A percentile compares a stretch with the other conserved stretches of the same genome.
These are phyloP conservation scores for Tanacetum coccineum DNA, from an alignment of 129 eudicot genomes.

Conservation along the genomic window DNA sequence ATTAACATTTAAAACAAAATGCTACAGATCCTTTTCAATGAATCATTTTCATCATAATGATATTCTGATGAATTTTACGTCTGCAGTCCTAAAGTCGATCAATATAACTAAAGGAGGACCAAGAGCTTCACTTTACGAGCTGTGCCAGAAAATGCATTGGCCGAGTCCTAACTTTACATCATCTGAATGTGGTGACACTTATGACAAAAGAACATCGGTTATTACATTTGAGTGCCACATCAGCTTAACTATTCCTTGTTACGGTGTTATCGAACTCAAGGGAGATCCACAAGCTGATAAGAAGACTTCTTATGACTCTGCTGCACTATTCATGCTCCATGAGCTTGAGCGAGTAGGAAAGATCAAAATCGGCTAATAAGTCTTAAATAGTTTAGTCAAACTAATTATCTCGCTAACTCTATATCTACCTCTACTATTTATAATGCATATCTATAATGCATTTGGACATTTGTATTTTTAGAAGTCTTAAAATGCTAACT, in stretches of 20 bases:
- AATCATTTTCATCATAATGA: slow-evolving; percentile 10
- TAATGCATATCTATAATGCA: too few species aligned
- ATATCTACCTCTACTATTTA: too few species aligned
- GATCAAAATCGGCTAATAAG: slow-evolving; percentile 47
- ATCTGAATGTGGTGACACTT: slow-evolving; percentile 47
- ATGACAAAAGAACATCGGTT: slow-evolving; percentile 39
- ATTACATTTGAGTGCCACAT: slow-evolving; percentile 54
- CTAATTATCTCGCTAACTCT: too few species aligned
- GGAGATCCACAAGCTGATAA: slow-evolving; percentile 75
- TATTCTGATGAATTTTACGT: slow-evolving; percentile 17
- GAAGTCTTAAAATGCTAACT: too few species aligned
- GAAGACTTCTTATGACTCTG: slow-evolving; percentile 78
- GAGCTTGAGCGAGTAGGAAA: slow-evolving; percentile 51
- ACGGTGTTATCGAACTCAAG: slow-evolving; percentile 38
- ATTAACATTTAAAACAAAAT: slow-evolving; percentile 12
- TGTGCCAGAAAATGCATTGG: slow-evolving; percentile 75
- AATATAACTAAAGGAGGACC: slow-evolving; percentile 76
- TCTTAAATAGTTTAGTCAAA: too few species aligned
- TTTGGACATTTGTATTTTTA: too few species aligned
- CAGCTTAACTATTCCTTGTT: slow-evolving; percentile 54
- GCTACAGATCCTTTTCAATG: slow-evolving; percentile 18
- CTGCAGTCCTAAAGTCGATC: slow-evolving; percentile 60
- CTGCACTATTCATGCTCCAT: slow-evolving; percentile 62
- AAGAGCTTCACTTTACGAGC: slow-evolving; percentile 49
- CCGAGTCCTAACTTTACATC: slow-evolving; percentile 67